Evolutionary conservation across 441 rosid species (phyloP).

Genomic region (Raphanus hybrid): DNA sequence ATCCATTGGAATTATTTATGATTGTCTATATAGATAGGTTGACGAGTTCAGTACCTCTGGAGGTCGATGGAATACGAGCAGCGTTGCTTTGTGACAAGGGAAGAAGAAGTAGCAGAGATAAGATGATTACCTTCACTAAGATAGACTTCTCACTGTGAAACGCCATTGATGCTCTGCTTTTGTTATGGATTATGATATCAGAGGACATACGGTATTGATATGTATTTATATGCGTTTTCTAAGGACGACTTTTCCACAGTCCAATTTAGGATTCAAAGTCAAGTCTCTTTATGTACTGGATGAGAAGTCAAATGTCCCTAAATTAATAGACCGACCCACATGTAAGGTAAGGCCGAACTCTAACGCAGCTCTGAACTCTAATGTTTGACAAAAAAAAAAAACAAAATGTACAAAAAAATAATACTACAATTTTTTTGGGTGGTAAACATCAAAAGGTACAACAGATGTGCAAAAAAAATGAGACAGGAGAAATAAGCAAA

Average conservation of each 20-base stretch:
- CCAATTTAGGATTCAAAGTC: conserved; percentile 21
- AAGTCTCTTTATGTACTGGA: conserved; percentile 20
- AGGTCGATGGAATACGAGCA: conserved; percentile 21
- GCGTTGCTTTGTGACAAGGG: conserved; percentile 28
- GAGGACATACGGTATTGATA: neutral
- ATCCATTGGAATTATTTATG: no score
- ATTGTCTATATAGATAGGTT: neutral
- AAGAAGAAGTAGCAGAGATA: conserved; percentile 31
- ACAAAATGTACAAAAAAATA: no score
- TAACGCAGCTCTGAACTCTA: no score
- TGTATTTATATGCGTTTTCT: conserved; percentile 23
- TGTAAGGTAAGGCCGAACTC: neutral
- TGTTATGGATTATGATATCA: conserved; percentile 16
- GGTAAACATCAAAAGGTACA: no score
- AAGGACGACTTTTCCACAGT: conserved; percentile 20
- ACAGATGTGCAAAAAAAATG: no score
- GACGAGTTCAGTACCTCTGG: conserved; percentile 23
- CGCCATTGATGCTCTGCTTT: conserved; percentile 24
- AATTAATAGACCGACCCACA: conserved; percentile 7
- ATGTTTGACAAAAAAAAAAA: no score
- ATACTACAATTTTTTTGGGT: no score
- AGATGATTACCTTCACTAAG: conserved; percentile 9
- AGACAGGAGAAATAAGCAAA: no score
- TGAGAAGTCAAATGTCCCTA: conserved; percentile 19
- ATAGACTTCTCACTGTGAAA: conserved; percentile 14